Evolutionary conservation across 2,329 filamentous ascomycete species (phyloP).

Genomic region (Cladobotryum protrusum): DNA sequence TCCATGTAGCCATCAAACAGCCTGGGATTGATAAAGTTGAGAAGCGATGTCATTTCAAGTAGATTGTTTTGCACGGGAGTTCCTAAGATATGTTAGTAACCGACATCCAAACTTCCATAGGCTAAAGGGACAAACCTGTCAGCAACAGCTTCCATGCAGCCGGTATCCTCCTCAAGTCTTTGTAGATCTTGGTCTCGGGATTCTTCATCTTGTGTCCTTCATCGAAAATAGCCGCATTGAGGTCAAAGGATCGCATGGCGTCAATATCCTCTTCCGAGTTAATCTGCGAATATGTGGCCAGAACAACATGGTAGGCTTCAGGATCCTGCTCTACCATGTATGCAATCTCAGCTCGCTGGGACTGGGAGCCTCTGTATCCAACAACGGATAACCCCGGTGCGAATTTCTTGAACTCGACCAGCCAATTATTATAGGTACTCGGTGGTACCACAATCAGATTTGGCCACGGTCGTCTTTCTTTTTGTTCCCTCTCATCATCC

Average conservation of each 20-base stretch:
- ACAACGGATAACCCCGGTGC: conserved; percentile 70
- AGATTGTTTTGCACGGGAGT: conserved; percentile 94
- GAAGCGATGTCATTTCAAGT: conserved; percentile 80
- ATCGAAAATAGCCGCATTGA: conserved; percentile 69
- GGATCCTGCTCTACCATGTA: conserved; percentile 58
- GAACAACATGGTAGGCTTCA: conserved; percentile 56
- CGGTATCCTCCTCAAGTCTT: conserved; percentile 68
- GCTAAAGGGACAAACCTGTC: conserved; percentile 24
- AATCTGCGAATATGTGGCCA: conserved; percentile 56
- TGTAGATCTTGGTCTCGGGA: conserved; percentile 73
- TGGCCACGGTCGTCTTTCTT: conserved; percentile 50
- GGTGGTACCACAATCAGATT: conserved; percentile 85
- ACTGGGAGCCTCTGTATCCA: conserved; percentile 61
- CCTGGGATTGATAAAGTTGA: conserved; percentile 88
- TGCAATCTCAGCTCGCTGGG: conserved; percentile 61
- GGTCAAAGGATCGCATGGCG: conserved; percentile 42
- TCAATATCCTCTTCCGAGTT: conserved; percentile 44
- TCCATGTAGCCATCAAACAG: conserved; percentile 74
- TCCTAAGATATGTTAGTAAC: conserved; percentile 49
- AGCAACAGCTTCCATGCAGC: conserved; percentile 82
- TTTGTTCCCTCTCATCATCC: conserved; percentile 37
- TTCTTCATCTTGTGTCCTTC: conserved; percentile 95
- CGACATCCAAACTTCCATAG: not conserved
- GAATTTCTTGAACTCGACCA: conserved; percentile 82
- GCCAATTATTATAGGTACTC: conserved; percentile 94